Evolutionary conservation across 148 eudicot species (phyloP).

Genomic region (Talinum fruticosum): DNA sequence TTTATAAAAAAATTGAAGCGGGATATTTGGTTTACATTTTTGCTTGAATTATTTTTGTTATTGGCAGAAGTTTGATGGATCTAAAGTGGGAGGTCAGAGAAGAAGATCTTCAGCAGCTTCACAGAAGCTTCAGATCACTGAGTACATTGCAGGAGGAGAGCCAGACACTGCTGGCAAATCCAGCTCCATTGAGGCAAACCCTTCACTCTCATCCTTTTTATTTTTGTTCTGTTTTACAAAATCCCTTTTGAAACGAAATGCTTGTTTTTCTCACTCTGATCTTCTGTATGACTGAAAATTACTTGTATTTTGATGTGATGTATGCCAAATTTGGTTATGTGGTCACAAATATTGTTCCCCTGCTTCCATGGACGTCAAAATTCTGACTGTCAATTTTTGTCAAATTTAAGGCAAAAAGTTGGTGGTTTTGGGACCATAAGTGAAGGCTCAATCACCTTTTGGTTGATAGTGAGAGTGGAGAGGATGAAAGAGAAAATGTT

Average conservation of each 20-base stretch:
- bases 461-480: slow-evolving; percentile 15
- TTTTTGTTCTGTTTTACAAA: too few relatives aligned
- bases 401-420: slow-evolving; percentile 11
- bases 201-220: neutral
- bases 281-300: slow-evolving; percentile 8
- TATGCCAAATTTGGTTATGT: slow-evolving; percentile 4
- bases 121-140: slow-evolving; percentile 48
- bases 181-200: slow-evolving; percentile 45
- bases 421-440: slow-evolving; percentile 19
- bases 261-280: slow-evolving; percentile 17
- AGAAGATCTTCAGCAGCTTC: slow-evolving; percentile 60
- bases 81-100: slow-evolving; percentile 48
- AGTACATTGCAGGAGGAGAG: slow-evolving; percentile 42
- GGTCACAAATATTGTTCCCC: slow-evolving; percentile 3
- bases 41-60: slow-evolving; percentile 8
- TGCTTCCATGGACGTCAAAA: slow-evolving; percentile 10
- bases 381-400: slow-evolving; percentile 10
- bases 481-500: slow-evolving; percentile 1
- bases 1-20: neutral
- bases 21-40: neutral
- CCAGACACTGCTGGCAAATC: slow-evolving; percentile 37
- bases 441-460: slow-evolving; percentile 14
- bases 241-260: neutral
- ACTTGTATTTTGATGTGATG: slow-evolving; percentile 11
- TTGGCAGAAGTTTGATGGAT: slow-evolving; percentile 26